Evolutionary conservation across 2,329 filamentous ascomycete species (phyloP).

Genomic region (Davidsoniella neocaledoniae): DNA sequence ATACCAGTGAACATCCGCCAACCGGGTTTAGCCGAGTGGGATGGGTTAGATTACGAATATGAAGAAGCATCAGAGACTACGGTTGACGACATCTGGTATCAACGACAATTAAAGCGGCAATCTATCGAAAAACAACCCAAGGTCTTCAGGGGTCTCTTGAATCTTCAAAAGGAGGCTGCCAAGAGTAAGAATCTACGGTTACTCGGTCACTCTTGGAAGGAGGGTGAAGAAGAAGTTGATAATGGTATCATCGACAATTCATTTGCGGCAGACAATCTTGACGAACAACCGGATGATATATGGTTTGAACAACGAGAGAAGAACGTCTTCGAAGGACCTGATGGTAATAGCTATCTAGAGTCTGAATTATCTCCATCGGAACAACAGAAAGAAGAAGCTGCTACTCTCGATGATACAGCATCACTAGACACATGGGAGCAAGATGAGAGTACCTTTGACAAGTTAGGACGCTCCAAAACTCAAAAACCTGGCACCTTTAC

Average conservation of each 20-base stretch:
- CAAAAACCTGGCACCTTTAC: too few relatives aligned
- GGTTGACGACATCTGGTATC: constrained; percentile 3
- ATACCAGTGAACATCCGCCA: constrained; percentile 24
- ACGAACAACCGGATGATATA: background rate
- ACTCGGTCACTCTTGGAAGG: too few relatives aligned
- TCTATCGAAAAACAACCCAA: constrained; percentile 1
- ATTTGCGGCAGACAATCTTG: too few relatives aligned
- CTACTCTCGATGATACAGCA: too few relatives aligned
- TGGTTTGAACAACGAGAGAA: background rate
- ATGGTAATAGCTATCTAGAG: too few relatives aligned
- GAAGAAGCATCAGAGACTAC: constrained; percentile 10
- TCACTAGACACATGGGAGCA: background rate
- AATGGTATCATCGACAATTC: background rate
- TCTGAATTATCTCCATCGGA: too few relatives aligned
- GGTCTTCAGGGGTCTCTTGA: background rate
- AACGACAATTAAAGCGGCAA: background rate
- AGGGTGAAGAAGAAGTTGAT: too few relatives aligned
- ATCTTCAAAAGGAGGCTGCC: background rate
- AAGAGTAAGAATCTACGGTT: too few relatives aligned
- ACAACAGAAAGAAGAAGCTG: too few relatives aligned
- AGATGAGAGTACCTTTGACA: background rate
- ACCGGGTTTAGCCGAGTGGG: constrained; percentile 29
- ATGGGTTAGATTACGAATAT: constrained; percentile 16
- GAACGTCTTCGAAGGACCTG: too few relatives aligned
- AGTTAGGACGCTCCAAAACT: too few relatives aligned